A percentile compares a stretch with the other conserved stretches of the same genome.
Conservation (phyloP, 768 basidiomycete species). For the Lentinula aciculospora region DNA sequence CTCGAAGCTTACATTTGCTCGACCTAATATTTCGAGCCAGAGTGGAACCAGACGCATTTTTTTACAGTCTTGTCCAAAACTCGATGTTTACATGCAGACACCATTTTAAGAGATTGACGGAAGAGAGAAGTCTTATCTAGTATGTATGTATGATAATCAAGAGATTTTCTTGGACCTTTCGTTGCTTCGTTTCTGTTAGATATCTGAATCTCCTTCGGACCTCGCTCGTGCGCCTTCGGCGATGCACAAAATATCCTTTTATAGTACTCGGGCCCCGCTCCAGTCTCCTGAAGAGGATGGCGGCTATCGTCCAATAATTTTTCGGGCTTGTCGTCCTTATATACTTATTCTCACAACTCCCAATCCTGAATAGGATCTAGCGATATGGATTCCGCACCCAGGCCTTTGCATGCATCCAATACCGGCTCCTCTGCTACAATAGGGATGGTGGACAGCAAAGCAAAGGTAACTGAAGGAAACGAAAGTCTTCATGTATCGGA, state of each 20-base stretch:
- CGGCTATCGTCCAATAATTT: not conserved
- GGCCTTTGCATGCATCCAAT: not conserved
- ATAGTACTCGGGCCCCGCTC: not conserved
- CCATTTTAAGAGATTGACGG: too few species aligned
- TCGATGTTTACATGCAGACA: too few species aligned
- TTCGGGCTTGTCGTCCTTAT: not conserved
- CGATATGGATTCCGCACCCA: not conserved
- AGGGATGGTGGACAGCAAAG: not conserved
- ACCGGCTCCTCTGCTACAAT: conserved; percentile 14
- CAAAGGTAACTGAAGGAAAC: not conserved
- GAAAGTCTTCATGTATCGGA: not conserved
- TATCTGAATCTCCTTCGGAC: too few species aligned
- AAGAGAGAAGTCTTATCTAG: too few species aligned
- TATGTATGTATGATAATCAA: too few species aligned
- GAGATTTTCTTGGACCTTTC: too few species aligned
- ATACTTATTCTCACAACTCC: not conserved
- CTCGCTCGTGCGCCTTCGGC: not conserved
- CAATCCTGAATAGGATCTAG: not conserved
- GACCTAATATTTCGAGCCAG: too few species aligned
- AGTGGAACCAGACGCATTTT: too few species aligned
- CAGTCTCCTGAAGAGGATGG: not conserved
- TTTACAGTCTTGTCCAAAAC: too few species aligned
- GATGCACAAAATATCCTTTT: not conserved
- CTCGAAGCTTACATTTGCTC: too few species aligned
- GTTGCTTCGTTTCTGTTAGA: too few species aligned